Percentiles rank a stretch among this genome's conserved stretches.
phyloP scores from a whole-genome alignment of 345 rosid species.

The Trapa incisa region DNA sequence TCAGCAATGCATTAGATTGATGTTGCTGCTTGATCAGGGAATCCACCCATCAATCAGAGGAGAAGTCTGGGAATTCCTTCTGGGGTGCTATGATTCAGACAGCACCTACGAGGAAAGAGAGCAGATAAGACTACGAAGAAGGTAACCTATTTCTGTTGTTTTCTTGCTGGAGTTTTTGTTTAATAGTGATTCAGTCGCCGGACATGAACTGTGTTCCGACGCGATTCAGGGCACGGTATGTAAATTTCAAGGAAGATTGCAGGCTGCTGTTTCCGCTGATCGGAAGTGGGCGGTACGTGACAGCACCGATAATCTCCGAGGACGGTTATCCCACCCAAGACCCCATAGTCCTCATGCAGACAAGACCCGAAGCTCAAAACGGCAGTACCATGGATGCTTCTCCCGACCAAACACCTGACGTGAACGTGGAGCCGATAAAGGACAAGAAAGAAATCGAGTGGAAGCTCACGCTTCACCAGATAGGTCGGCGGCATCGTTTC shows the following conservation, averaged over 20 bases:
- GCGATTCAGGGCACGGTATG: constrained; percentile 53
- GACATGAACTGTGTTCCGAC: neutral
- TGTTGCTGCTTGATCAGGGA: constrained; percentile 31
- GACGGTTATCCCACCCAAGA: constrained; percentile 74
- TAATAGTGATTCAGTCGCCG: too few relatives aligned
- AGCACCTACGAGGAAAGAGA: constrained; percentile 91
- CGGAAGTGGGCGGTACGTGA: constrained; percentile 76
- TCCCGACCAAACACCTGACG: neutral
- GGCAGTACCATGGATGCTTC: neutral
- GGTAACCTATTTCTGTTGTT: constrained; percentile 26
- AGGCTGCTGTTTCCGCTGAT: constrained; percentile 54
- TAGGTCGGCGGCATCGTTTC: constrained; percentile 40
- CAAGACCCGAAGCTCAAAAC: constrained; percentile 25
- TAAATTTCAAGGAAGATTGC: constrained; percentile 71
- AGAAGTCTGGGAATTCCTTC: constrained; percentile 98
- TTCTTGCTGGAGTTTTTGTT: too few relatives aligned
- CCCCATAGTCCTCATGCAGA: constrained; percentile 70
- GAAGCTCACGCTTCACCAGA: constrained; percentile 84
- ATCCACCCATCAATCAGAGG: constrained; percentile 97
- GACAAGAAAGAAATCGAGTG: constrained; percentile 78
- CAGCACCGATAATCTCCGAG: constrained; percentile 86
- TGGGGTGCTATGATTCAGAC: constrained; percentile 81
- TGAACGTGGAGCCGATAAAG: constrained; percentile 5
- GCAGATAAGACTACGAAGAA: constrained; percentile 51
- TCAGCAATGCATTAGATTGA: too few relatives aligned